Conservation (phyloP, 2,329 filamentous ascomycete species). For the Penicillium sp. region DNA sequence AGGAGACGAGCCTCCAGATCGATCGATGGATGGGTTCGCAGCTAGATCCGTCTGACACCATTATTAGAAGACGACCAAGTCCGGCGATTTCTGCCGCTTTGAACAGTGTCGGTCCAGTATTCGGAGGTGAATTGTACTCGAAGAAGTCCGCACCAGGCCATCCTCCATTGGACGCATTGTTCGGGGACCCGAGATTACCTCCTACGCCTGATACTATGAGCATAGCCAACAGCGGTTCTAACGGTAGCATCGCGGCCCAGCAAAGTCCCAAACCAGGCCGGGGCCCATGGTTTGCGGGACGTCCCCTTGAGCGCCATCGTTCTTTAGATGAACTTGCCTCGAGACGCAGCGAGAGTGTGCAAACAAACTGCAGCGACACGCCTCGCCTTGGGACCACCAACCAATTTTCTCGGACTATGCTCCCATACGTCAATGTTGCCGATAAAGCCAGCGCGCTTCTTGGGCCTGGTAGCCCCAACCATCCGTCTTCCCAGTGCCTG, state of each 20-base stretch:
- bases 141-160: conserved; percentile 27
- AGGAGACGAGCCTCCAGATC: conserved; percentile 30
- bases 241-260: conserved; percentile 37
- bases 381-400: conserved; percentile 27
- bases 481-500: conserved; percentile 25
- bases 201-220: conserved; percentile 50
- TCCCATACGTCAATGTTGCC: conserved; percentile 34
- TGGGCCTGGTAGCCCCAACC: conserved; percentile 27
- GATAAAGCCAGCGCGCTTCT: conserved; percentile 30
- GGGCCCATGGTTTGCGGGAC: conserved; percentile 27
- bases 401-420: conserved; percentile 33
- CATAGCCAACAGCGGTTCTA: conserved; percentile 38
- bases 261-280: conserved; percentile 24
- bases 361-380: conserved; percentile 36
- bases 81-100: conserved; percentile 26
- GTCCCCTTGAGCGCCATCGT: conserved; percentile 31
- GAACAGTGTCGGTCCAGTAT: conserved; percentile 21
- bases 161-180: conserved; percentile 35
- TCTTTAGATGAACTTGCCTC: conserved; percentile 39
- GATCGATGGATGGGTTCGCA: conserved; percentile 37
- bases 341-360: conserved; percentile 32
- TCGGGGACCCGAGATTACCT: conserved; percentile 39
- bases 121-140: conserved; percentile 29
- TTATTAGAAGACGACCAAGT: conserved; percentile 20
- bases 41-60: conserved; percentile 19